Evolutionary conservation across 768 basidiomycete genomes (phyloP).

Genomic region (Termitomyces bulborhizus): DNA sequence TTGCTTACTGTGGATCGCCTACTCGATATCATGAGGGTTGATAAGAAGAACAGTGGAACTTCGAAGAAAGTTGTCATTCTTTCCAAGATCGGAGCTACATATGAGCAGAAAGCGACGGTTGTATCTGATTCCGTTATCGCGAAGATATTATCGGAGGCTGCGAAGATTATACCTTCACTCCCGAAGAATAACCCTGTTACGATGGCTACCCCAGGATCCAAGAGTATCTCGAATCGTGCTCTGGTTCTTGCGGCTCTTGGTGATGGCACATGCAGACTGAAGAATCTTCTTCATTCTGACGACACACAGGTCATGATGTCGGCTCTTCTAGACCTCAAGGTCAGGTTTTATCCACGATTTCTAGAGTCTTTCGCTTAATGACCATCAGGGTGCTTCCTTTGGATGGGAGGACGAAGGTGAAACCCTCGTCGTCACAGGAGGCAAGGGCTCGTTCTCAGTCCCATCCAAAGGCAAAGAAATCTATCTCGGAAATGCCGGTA

Average conservation of each 20-base stretch:
- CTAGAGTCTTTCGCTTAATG: neutral
- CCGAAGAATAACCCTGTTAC: conserved; percentile 53
- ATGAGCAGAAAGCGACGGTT: conserved; percentile 85
- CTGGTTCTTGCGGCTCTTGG: conserved; percentile 90
- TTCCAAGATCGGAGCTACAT: conserved; percentile 84
- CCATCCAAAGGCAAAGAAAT: conserved; percentile 81
- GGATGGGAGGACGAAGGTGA: conserved; percentile 96
- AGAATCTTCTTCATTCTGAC: conserved; percentile 92
- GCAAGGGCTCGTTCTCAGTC: conserved; percentile 69
- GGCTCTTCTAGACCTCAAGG: conserved; percentile 83
- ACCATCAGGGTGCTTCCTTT: conserved; percentile 76
- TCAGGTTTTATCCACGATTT: conserved; percentile 21
- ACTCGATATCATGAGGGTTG: conserved; percentile 90
- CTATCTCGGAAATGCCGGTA: conserved; percentile 96
- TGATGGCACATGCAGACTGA: conserved; percentile 80
- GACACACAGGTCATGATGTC: conserved; percentile 99
- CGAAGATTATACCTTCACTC: conserved; percentile 61
- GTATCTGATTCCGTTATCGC: conserved; percentile 78
- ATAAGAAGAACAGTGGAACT: conserved; percentile 95
- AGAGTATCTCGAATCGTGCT: conserved; percentile 94
- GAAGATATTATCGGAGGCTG: conserved; percentile 77
- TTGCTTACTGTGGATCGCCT: conserved; percentile 74
- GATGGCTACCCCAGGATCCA: conserved; percentile 93
- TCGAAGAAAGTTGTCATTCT: conserved; percentile 94
- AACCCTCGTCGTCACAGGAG: conserved; percentile 88